Percentiles rank a stretch among this genome's conserved stretches.
phyloP scores from a whole-genome alignment of 768 basidiomycete species.

The Lactarius deliciosus region DNA sequence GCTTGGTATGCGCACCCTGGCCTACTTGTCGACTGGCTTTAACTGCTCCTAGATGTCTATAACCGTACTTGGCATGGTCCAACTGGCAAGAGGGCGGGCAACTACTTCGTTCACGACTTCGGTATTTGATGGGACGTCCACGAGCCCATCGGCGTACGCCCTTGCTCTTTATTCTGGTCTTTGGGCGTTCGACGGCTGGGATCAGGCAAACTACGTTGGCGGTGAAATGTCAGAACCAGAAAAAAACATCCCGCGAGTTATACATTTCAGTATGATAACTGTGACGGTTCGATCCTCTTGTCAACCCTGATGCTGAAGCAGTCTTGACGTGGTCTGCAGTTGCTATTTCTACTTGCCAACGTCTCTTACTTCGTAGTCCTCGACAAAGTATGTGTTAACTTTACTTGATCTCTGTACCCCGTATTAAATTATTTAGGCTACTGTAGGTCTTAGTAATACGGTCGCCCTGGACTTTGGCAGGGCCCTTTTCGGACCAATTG shows the following conservation, averaged over 20 bases:
- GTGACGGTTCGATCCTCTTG: slow-evolving; percentile 57
- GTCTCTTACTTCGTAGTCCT: slow-evolving; percentile 91
- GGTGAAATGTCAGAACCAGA: slow-evolving; percentile 83
- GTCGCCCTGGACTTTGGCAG: slow-evolving; percentile 92
- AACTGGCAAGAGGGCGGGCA: slow-evolving; percentile 66
- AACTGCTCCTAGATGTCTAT: slow-evolving; percentile 56
- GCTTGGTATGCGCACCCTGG: slow-evolving; percentile 50
- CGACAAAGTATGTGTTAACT: slow-evolving; percentile 55
- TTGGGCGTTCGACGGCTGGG: slow-evolving; percentile 98
- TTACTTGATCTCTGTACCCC: slow-evolving; percentile 2
- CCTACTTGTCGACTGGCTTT: slow-evolving; percentile 6
- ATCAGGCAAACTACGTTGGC: slow-evolving; percentile 87
- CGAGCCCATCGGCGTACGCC: slow-evolving; percentile 81
- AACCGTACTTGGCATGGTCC: slow-evolving; percentile 74
- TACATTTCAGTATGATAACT: slow-evolving; percentile 86
- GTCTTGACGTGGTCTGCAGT: slow-evolving; percentile 39
- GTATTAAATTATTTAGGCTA: slow-evolving; percentile 40
- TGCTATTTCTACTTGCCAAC: slow-evolving; percentile 80
- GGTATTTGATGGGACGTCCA: slow-evolving; percentile 72
- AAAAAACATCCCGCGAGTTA: slow-evolving; percentile 83
- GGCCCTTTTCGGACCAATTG: slow-evolving; percentile 80
- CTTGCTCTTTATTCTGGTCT: slow-evolving; percentile 94
- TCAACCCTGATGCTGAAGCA: slow-evolving; percentile 15
- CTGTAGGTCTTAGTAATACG: slow-evolving; percentile 78
- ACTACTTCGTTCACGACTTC: slow-evolving; percentile 65